Base-by-base conservation (phyloP, 2,329 filamentous ascomycete genomes). In the Capronia epimyces region DNA sequence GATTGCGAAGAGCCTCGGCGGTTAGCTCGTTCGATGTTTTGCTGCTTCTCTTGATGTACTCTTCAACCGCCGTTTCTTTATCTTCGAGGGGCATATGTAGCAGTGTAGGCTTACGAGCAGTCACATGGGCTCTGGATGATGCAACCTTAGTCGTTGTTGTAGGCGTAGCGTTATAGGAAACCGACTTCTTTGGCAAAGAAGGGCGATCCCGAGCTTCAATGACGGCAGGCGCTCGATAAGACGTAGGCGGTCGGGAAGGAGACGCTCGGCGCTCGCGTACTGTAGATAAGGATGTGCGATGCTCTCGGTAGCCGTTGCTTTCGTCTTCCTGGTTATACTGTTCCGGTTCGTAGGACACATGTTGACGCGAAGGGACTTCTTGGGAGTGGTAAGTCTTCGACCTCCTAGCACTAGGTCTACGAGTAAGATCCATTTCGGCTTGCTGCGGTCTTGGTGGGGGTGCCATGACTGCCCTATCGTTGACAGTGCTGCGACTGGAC, bases 381-480 rank as follows among this genome's bases (percentile, higher is more conserved):
- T 53, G 41, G 4, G 51, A 31, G 37, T 58, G 53, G 45, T 58
- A 58, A 2, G 58, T 53, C 13, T 56, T 53, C 12, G 58, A 29
- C 36, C 58, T 56, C 39, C 53, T 41, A 13, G 32, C 45, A 37
- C 56, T 52, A 27, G 58, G 58, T 45, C 56, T 31, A 10, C 51
- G 53, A 8, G 43, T 22, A 7, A 50, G 32, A 9, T 46, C 44
- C 2, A 48, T 34, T 12, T 55, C 52, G n/a, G 46, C 18, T 13
- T 46, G 49, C 40, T 46, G 40, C 2, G 53, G 52, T 34, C 54
- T 57, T 27, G 53, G 40, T 34, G 59, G 59, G 5, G 59, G 59
- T 13, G 53, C 55, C 59, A 61, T 61, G 9, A 46, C 46, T 3
- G 44, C 41, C 10, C 53, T 49, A 36, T 61, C 59, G 27, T 49